phyloP scores from a whole-genome alignment of 306 rosid genomes.

The Quercus mongolica region DNA sequence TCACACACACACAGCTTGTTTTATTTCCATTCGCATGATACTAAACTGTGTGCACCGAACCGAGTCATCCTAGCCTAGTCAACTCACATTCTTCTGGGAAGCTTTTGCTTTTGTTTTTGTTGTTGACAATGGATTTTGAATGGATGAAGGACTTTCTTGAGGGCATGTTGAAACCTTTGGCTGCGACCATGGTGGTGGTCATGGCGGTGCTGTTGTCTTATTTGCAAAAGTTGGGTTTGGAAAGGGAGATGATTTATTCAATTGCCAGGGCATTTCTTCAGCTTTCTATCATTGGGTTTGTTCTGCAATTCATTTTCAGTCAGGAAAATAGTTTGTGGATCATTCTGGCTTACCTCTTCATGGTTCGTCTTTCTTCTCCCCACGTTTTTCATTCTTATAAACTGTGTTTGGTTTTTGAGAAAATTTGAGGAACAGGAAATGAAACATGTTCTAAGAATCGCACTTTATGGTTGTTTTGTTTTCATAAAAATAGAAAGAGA shows the following conservation, averaged over 20 bases:
- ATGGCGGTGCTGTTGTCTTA: constrained; percentile 63
- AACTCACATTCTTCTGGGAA: background rate
- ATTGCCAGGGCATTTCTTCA: constrained; percentile 76
- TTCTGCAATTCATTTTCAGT: constrained; percentile 80
- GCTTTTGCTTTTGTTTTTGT: too few species aligned
- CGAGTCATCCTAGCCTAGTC: too few species aligned
- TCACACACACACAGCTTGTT: too few species aligned
- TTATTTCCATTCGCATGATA: too few species aligned
- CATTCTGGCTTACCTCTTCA: constrained; percentile 83
- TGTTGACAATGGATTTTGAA: constrained; percentile 30
- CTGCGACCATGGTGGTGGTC: constrained; percentile 62
- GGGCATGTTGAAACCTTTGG: constrained; percentile 79
- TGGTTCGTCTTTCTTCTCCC: constrained; percentile 39
- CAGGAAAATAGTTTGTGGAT: constrained; percentile 65
- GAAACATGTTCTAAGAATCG: too few species aligned
- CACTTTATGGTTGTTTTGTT: too few species aligned
- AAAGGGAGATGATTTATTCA: constrained; percentile 65
- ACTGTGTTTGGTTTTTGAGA: constrained; percentile 3
- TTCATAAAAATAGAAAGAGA: too few species aligned
- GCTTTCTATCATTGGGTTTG: constrained; percentile 87
- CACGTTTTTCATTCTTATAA: background rate
- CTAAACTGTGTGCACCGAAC: too few species aligned
- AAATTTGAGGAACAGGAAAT: background rate
- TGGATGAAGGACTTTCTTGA: constrained; percentile 58
- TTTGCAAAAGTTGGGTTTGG: constrained; percentile 67